Base-by-base conservation (phyloP, 2,329 filamentous ascomycete species). In the Spiromastix sp. region DNA sequence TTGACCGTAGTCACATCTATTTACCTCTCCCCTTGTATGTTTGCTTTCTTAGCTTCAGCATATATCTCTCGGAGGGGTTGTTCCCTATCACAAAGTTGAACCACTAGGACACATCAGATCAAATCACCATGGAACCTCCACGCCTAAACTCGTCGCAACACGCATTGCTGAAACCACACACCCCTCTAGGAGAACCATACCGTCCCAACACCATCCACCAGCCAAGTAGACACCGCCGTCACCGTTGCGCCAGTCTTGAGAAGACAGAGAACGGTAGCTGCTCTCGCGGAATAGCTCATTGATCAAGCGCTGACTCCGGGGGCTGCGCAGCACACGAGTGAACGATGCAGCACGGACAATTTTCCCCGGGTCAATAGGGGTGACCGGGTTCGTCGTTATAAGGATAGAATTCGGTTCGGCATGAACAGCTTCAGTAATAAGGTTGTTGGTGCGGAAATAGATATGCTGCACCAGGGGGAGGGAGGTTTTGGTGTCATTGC, bases 151-250 rank as follows among this genome's bases (percentile, higher is more conserved):
- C n/a, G 55, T 44, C 0, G 72, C 74, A 29, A 77, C 60, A 21
- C 65, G 60, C 63, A 72, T 71, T 1, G 74, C 72, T 5, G 72
- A 77, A 2, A 72, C 61, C 3, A 77, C 58, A 37, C 74, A 79
- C 2, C 74, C 74, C 48, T 77, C 74, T 3, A 78, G 50, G 11
- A 78, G 44, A 1, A 78, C 72, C 72, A 78, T 72, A 2, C 74
- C 74, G 49, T 78, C 74, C 73, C 73, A 77, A 44, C 72, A 78
- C 74, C 73, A 78, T 0, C 71, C 70, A 4, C 74, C 74, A 1
- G 64, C 61, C 9, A 77, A 46, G 63, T 67, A 77, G 0, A 78
- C 66, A 26, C 66, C 62, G 5, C 64, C 61, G 32, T 72, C 57
- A 0, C 72, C 72, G 38, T 72, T 77, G 5, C 51, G 59, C 71